A percentile compares a stretch with the other conserved stretches of the same genome.
Conservation (phyloP, 176 grass and related monocot genomes). For the Musa schizocarpa region DNA sequence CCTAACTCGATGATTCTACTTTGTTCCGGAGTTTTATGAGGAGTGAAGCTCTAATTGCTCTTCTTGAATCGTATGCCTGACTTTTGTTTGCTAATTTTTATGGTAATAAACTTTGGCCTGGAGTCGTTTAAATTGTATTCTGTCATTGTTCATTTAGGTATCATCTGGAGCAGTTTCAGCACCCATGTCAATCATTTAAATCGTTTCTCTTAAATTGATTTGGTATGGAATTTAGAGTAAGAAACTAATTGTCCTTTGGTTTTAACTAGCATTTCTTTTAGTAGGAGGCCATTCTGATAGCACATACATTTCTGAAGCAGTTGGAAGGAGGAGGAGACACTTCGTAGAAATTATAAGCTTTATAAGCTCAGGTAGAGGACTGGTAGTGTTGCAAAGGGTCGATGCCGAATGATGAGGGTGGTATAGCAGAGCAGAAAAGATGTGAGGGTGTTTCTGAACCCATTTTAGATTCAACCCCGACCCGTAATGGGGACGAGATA, state of each 20-base stretch:
- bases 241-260: background rate
- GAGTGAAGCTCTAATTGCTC: background rate
- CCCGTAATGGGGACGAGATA: slow-evolving; percentile 17
- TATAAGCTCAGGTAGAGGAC: background rate
- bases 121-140: too few relatives aligned
- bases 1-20: background rate
- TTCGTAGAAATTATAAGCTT: background rate
- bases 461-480: slow-evolving; percentile 5
- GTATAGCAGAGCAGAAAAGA: slow-evolving; percentile 5
- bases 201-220: background rate
- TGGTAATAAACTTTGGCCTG: too few relatives aligned
- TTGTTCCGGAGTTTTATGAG: background rate
- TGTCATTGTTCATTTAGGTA: too few relatives aligned
- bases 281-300: background rate
- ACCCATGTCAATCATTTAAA: background rate
- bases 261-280: background rate
- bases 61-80: background rate
- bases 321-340: background rate
- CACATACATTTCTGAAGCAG: background rate
- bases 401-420: slow-evolving; percentile 18
- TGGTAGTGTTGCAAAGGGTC: background rate
- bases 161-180: background rate
- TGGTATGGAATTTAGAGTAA: background rate
- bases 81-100: too few relatives aligned
- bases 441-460: background rate